Base-by-base conservation (phyloP, 169 alveolate species). In the Plasmodium malariae region DNA sequence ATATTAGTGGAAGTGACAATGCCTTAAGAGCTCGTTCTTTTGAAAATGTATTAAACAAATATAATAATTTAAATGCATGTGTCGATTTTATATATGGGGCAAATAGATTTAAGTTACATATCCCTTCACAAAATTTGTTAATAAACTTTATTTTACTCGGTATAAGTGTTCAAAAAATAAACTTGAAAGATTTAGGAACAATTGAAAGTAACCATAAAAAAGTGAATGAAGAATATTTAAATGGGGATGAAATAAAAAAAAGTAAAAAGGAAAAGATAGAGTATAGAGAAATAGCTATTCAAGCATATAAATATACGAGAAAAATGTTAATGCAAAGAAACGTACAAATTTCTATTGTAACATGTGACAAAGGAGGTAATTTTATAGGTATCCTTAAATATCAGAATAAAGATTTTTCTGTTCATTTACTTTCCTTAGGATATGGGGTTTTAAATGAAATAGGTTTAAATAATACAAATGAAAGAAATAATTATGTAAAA, bases 311-410 rank as follows among this genome's bases (percentile, higher is more conserved):
- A 83, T 83, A 83, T 49, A 69, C 85, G 3, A 83, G 91, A 54
- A 83, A 55, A 51, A 34, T 51, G 83, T 59, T 83, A 11, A 83
- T 83, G 91, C 91, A 83, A 45, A 83, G 91, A 36, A 37, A 36
- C 24, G 91, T 83, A 3, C 91, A 83, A 60, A 83, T 83, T 49
- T 21, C 86, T 30, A 83, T 83, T 24, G 12, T 83, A 9, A 37
- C 91, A 30, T 83, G 91, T 54, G 91, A 83, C n/a, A 83, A 83
- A 63, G 91, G 91, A 49, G 91, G 91, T 0, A 83, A 83, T 45
- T 83, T 83, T 60, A 83, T 83, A 24, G 91, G 91, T 21, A 54
- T 69, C 12, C 54, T 83, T 26, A 70, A 60, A 24, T 59, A 83
- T 59, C 91, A 83, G 21, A 83, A 83, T 83, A 69, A 68, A 21